Percentiles rank a stretch among this genome's conserved stretches.
Conservation (phyloP, 2,329 filamentous ascomycete species). For the Fusarium heterosporum region DNA sequence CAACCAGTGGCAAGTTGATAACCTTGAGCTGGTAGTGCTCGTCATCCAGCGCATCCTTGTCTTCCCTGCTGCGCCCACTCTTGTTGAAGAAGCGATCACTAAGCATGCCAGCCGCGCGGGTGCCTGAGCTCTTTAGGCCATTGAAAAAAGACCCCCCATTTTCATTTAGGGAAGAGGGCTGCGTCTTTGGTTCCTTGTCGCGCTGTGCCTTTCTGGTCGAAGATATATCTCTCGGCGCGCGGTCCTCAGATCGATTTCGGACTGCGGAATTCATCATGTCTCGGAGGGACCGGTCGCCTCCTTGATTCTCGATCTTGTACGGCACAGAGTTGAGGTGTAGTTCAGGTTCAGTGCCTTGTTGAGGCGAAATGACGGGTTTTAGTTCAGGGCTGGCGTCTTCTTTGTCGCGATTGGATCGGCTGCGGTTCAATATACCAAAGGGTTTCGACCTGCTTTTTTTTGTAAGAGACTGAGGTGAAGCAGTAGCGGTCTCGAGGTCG, state of each 20-base stretch:
- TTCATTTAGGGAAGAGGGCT: slow-evolving; percentile 68
- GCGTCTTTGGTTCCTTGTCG: slow-evolving; percentile 63
- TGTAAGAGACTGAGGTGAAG: slow-evolving; percentile 49
- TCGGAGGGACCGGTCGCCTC: slow-evolving; percentile 74
- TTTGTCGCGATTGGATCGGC: slow-evolving; percentile 64
- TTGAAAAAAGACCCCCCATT: slow-evolving; percentile 59
- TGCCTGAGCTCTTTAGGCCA: slow-evolving; percentile 44
- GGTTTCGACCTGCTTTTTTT: slow-evolving; percentile 67
- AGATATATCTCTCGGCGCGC: slow-evolving; percentile 61
- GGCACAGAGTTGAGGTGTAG: slow-evolving; percentile 48
- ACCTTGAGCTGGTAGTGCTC: slow-evolving; percentile 87
- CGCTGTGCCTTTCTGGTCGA: slow-evolving; percentile 57
- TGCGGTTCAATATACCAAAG: slow-evolving; percentile 65
- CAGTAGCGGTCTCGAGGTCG: slow-evolving; percentile 57
- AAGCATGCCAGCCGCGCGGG: slow-evolving; percentile 75
- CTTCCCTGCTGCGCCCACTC: slow-evolving; percentile 74
- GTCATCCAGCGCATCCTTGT: slow-evolving; percentile 77
- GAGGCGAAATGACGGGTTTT: slow-evolving; percentile 42
- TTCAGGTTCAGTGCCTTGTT: slow-evolving; percentile 46
- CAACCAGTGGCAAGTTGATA: slow-evolving; percentile 85
- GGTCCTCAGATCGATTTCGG: slow-evolving; percentile 80
- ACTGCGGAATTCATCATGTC: slow-evolving; percentile 74
- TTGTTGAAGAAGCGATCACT: slow-evolving; percentile 88
- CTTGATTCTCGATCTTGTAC: slow-evolving; percentile 72
- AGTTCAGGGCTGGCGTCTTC: slow-evolving; percentile 58